Percentiles rank a stretch among this genome's conserved stretches.
These are phyloP conservation scores for Globisporangium sylvaticum DNA, from an alignment of 352 stramenopile genomes.

Conservation along the genomic window DNA sequence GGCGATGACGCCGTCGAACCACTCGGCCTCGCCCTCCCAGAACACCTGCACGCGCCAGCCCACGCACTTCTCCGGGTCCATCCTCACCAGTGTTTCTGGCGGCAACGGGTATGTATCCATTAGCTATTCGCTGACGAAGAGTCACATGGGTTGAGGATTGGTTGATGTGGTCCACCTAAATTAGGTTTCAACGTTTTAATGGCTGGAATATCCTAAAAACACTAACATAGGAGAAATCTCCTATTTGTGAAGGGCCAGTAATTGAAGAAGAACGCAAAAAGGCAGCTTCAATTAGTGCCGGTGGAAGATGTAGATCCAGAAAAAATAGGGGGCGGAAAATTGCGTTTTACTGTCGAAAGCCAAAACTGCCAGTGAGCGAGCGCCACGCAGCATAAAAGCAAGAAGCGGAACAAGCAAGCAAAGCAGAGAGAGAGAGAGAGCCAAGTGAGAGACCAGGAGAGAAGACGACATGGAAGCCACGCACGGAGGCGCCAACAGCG, in stretches of 20 bases:
- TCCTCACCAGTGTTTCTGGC: background rate
- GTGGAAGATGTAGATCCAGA: background rate
- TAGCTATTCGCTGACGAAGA: background rate
- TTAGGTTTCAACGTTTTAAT: background rate
- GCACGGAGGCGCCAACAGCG: slow-evolving; percentile 52
- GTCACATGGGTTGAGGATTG: background rate
- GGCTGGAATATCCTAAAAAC: background rate
- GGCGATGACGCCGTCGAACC: slow-evolving; percentile 60
- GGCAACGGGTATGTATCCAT: too few relatives aligned
- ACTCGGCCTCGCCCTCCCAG: slow-evolving; percentile 62
- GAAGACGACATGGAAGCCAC: slow-evolving; percentile 20
- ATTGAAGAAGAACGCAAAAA: too few relatives aligned
- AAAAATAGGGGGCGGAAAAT: background rate
- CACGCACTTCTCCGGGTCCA: slow-evolving; percentile 15
- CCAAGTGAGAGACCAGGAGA: background rate
- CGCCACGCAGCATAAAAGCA: background rate
- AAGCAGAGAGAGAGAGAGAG: background rate
- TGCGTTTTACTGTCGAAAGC: background rate
- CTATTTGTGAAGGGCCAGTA: too few relatives aligned
- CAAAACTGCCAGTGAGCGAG: background rate
- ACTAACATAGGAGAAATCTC: background rate
- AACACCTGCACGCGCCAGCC: slow-evolving; percentile 58
- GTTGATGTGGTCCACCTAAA: background rate
- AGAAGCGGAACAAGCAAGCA: background rate
- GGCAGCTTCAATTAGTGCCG: too few relatives aligned